Base-by-base conservation (phyloP, 768 basidiomycete species). In the Tricholoma hemisulphureum region DNA sequence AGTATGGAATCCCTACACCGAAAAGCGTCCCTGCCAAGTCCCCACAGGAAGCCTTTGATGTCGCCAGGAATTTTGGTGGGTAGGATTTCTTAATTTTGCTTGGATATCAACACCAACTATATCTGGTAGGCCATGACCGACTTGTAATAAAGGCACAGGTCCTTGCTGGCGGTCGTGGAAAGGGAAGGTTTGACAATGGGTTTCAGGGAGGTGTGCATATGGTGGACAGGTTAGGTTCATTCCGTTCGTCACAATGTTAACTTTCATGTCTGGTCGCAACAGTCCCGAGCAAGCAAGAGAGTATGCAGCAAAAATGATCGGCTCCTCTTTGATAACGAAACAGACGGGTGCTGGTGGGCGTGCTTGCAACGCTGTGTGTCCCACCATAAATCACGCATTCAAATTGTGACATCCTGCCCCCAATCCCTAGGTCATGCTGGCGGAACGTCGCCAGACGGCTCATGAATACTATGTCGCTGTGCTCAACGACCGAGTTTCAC, bases 121-220 rank as follows among this genome's bases (percentile, higher is more conserved):
- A 35, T 34, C 41, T 14, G 52, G 23, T 68, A 96, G 93, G 86
- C 60, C 78, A 79, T 29, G 80, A 88, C 55, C 83, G 85, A 61
- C 87, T 96, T 53, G 96, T 99, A 31, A 95, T 99, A 75, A 98
- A 98, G 77, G 97, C 97, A 35, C 97, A 99, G 73, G 97, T 99
- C 6, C 88, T 99, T 55, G 97, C 97, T 62, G 97, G 97, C 67
- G 97, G 97, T 61, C 88, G 97, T 69, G 97, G 97, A 66, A 98
- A 98, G 83, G 97, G 97, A 35, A 88, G 89, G 66, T 99, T 99
- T 67, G 87, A 94, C 77, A 93, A 85, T 71, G 97, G 97, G 16
- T 86, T 98, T 73, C 89, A 98, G 73, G 97, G 97, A 57, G 97
- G 97, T 75, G 97, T 99, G 5, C 96, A 98, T 71, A 85, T 91